Evolutionary conservation across 768 basidiomycete genomes (phyloP).

Genomic region (Tricholoma saponaceum): DNA sequence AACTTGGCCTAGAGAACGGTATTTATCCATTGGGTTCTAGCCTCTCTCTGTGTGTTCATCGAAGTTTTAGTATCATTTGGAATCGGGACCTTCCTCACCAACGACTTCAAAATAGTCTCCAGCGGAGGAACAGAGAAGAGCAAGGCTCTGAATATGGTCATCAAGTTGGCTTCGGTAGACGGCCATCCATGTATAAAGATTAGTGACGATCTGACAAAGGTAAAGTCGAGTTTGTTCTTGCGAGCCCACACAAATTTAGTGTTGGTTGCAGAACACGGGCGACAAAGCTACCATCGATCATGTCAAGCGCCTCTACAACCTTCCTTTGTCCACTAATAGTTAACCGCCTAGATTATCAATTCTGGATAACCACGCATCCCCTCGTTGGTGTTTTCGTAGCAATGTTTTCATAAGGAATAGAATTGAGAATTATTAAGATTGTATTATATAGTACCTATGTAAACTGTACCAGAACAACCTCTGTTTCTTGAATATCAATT

Average conservation of each 20-base stretch:
- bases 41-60: constrained; percentile 1
- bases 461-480: constrained; percentile 39
- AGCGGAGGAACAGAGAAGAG: constrained; percentile 51
- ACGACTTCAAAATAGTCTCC: constrained; percentile 66
- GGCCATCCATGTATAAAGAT: constrained; percentile 84
- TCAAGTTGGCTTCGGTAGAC: constrained; percentile 80
- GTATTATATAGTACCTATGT: constrained; percentile 9
- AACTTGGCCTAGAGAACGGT: constrained; percentile 67
- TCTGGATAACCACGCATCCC: neutral
- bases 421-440: neutral
- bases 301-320: constrained; percentile 52
- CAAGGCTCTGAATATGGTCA: constrained; percentile 90
- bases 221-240: constrained; percentile 14
- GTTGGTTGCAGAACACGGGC: constrained; percentile 57
- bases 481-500: constrained; percentile 44
- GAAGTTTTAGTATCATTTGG: constrained; percentile 71
- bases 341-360: neutral
- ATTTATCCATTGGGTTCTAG: constrained; percentile 10
- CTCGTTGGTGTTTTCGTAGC: neutral
- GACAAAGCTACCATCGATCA: constrained; percentile 50
- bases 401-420: neutral
- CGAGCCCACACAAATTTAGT: neutral
- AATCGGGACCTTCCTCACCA: constrained; percentile 90
- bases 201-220: constrained; percentile 88
- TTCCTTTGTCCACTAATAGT: constrained; percentile 14